These are phyloP conservation scores for Solanum commersonii DNA, from an alignment of 257 asterid genomes.

Conservation along the genomic window DNA sequence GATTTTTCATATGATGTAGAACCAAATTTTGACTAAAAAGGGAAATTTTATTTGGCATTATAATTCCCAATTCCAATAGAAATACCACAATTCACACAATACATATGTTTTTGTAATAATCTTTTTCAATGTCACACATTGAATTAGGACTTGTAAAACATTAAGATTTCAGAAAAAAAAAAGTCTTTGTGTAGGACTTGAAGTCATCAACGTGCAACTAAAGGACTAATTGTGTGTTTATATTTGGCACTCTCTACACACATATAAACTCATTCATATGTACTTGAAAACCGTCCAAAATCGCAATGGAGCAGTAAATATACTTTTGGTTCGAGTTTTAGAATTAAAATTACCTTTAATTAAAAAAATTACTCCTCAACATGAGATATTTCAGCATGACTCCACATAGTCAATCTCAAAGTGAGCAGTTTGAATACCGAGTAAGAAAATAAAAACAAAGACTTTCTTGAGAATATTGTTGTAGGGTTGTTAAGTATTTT, in stretches of 20 bases:
- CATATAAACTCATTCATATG: not conserved
- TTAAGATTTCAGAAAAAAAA: not conserved
- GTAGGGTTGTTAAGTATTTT: not conserved
- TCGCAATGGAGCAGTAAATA: accelerated
- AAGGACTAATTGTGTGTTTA: not conserved
- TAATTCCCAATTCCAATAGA: not conserved
- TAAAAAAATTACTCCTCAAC: not conserved
- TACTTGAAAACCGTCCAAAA: not conserved
- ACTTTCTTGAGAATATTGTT: not conserved
- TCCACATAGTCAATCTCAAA: not conserved
- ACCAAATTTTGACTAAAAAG: not conserved
- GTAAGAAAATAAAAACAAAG: not conserved
- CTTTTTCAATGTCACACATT: not conserved
- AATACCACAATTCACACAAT: not conserved
- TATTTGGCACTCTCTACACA: not conserved
- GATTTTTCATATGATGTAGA: not conserved
- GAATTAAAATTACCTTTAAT: not conserved
- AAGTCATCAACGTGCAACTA: not conserved
- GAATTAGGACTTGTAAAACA: not conserved
- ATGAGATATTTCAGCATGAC: not conserved
- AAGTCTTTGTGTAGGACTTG: not conserved
- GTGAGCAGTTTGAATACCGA: not conserved
- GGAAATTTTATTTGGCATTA: not conserved
- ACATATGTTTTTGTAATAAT: not conserved
- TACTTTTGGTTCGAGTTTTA: not conserved